Percentiles rank a stretch among this genome's conserved stretches.
Evolutionary conservation across 1,284 basidiomycete genomes (phyloP).

Genomic region (Rhodotorula sp.): DNA sequence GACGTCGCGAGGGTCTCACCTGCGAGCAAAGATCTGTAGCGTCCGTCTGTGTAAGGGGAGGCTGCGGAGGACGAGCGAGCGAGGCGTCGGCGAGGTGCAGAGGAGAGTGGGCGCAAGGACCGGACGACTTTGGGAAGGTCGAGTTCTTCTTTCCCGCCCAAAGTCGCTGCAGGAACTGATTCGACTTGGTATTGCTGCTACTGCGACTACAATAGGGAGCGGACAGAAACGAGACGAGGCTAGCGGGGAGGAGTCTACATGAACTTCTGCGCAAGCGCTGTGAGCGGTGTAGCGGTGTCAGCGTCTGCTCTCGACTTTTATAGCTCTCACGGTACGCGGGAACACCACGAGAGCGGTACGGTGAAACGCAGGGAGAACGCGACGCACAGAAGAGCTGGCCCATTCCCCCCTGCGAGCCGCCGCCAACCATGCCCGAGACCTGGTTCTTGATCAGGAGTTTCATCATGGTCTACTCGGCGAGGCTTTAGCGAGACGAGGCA

Average conservation of each 20-base stretch:
- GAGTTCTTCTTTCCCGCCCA: too few relatives aligned
- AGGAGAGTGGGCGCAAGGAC: neutral
- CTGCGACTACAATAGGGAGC: neutral
- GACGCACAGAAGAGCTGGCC: slow-evolving; percentile 7
- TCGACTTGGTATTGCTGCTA: too few relatives aligned
- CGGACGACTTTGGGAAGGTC: too few relatives aligned
- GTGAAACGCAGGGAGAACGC: neutral
- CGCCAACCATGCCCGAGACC: slow-evolving; percentile 27
- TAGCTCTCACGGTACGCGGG: neutral
- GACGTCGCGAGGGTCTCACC: neutral
- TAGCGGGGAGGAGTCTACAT: neutral
- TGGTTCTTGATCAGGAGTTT: slow-evolving; percentile 45
- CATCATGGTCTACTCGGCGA: slow-evolving; percentile 41
- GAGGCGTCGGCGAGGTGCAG: neutral
- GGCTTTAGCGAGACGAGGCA: neutral
- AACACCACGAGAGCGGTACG: too few relatives aligned
- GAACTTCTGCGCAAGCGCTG: slow-evolving; percentile 17
- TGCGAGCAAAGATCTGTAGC: neutral
- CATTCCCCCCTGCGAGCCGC: slow-evolving; percentile 6
- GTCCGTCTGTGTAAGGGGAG: neutral
- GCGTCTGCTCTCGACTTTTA: too few relatives aligned
- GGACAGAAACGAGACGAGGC: neutral
- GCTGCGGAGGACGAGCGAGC: neutral
- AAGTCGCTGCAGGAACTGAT: too few relatives aligned
- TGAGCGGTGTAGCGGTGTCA: too few relatives aligned